Evolutionary conservation across 345 rosid species (phyloP).

Genomic region (Rubroshorea leprosula): DNA sequence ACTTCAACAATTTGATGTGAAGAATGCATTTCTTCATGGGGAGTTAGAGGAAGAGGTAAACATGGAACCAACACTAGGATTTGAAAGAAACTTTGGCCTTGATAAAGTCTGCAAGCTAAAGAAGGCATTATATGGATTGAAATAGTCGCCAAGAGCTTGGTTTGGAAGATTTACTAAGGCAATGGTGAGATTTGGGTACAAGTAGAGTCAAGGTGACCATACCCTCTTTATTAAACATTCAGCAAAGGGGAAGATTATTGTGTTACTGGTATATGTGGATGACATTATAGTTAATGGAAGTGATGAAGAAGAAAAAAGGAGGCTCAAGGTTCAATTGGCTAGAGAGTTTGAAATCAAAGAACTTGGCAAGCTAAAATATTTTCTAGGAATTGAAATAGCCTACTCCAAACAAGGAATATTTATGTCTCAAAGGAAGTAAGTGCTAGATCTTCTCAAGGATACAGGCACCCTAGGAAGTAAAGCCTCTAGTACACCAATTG

Average conservation of each 20-base stretch:
- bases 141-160: too few relatives aligned
- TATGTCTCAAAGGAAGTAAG: not conserved
- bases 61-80: not conserved
- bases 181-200: too few relatives aligned
- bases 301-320: not conserved
- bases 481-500: not conserved
- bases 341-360: constrained; percentile 6
- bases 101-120: too few relatives aligned
- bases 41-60: not conserved
- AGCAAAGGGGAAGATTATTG: not conserved
- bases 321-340: not conserved
- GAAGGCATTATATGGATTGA: too few relatives aligned
- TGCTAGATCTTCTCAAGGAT: not conserved
- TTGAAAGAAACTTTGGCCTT: not conserved
- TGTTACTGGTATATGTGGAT: not conserved
- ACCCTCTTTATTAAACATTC: not conserved
- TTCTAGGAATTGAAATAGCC: constrained; percentile 2
- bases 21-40: not conserved
- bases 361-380: not conserved
- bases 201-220: not conserved
- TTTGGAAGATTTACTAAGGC: too few relatives aligned
- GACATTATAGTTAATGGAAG: not conserved
- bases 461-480: not conserved
- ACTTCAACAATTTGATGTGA: not conserved
- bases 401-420: not conserved